Percentiles rank a stretch among this genome's conserved stretches.
Evolutionary conservation across 2,329 filamentous ascomycete genomes (phyloP).

Genomic region (Xylaria polymorpha): DNA sequence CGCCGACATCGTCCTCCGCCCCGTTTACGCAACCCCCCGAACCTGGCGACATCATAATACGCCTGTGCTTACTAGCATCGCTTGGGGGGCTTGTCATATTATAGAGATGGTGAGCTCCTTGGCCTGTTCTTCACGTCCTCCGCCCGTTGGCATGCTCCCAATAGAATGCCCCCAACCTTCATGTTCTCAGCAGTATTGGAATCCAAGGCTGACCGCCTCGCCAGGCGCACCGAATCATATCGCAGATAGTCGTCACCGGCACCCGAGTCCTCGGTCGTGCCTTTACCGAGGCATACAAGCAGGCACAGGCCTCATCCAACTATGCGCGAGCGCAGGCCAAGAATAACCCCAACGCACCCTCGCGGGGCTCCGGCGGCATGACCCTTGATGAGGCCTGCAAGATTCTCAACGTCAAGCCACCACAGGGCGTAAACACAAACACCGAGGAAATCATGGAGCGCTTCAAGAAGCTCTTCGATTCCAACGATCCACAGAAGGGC

Average conservation of each 20-base stretch:
- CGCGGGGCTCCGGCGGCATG: conserved; percentile 72
- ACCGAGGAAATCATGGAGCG: conserved; percentile 82
- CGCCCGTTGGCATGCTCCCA: neutral
- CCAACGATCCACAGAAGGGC: conserved; percentile 93
- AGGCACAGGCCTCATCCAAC: conserved; percentile 87
- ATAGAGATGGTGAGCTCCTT: conserved; percentile 35
- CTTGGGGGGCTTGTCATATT: neutral
- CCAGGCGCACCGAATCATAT: conserved; percentile 93
- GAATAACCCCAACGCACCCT: conserved; percentile 58
- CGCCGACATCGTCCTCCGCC: conserved; percentile 18
- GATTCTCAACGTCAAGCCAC: conserved; percentile 95
- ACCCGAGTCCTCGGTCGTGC: conserved; percentile 91
- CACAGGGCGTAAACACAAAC: conserved; percentile 79
- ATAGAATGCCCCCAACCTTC: conserved; percentile 1
- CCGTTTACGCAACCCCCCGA: neutral
- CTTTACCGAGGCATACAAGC: conserved; percentile 93
- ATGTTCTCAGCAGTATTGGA: neutral
- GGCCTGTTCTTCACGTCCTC: neutral
- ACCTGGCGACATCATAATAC: neutral
- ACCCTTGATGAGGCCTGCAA: conserved; percentile 97
- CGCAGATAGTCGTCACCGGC: conserved; percentile 91
- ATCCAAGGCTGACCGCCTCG: conserved; percentile 24
- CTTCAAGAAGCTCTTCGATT: conserved; percentile 95
- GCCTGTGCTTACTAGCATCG: neutral
- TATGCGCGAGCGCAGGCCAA: conserved; percentile 81